Evolutionary conservation across 257 asterid genomes (phyloP), one percentile per base, ranked within the genome.

Genomic region (Solanum phureja): DNA sequence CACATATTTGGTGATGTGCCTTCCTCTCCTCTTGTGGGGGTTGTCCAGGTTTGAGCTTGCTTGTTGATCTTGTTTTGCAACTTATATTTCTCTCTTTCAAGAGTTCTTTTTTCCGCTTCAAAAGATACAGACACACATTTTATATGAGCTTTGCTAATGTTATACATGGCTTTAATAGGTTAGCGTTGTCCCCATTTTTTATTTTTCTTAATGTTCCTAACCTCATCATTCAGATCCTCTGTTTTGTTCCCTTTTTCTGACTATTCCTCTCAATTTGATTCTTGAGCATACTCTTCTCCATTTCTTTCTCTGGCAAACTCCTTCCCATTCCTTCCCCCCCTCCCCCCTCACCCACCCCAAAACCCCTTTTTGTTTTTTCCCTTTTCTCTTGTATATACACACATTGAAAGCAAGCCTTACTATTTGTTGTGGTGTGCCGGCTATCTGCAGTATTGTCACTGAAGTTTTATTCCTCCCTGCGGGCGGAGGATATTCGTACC

Each of bases 1-100:
- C 99, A 96, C 87, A 85, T 97, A 75, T 95, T 97, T 84, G 99
- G 99, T 24, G 99, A 97, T 21, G 99, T 97, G 79, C 99, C 98
- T 2, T 97, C 99, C 40, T 91, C 98, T 76, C 99, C 99, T 76
- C 98, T 97, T 46, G 98, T 95, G 52, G 99, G 99, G 77, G 94
- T 95, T 89, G 92, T 97, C 87, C 98, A 97, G 98, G 99, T 97
- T 84, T 73, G 91, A 4, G 89, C 75, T 60, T 46, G 85, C 85
- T 82, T 24, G 42, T 49, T 81, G 40, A 29, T 44, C 85, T 81
- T 81, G 69, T 49, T 81, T 81, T 81, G 10, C 40, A 81, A 81
- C 19, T 81, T 81, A 29, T 16, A 29, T 81, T 29, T 81, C 69
- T 37, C 24, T 46, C 42, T 79, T 79, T 81, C n/a, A 29, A 24